Evolutionary conservation across 352 stramenopile genomes (phyloP).

Genomic region (Phytopythium boreale): DNA sequence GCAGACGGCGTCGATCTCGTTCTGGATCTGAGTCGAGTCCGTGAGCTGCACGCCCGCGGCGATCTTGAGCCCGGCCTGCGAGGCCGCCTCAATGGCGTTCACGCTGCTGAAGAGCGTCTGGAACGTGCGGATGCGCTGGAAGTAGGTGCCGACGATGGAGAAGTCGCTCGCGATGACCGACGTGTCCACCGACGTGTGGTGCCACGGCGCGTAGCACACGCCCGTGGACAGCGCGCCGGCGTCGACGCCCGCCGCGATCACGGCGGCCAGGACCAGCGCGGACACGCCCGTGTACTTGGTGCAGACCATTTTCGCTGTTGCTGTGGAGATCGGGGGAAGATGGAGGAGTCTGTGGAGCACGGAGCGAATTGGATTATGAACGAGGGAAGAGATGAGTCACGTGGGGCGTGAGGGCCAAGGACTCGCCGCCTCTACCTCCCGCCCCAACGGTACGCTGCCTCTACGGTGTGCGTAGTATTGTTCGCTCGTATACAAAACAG

Average conservation of each 20-base stretch:
- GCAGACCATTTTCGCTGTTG: constrained; percentile 26
- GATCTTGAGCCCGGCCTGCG: constrained; percentile 41
- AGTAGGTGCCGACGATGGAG: constrained; percentile 34
- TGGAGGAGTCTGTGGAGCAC: background rate
- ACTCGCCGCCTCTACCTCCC: too few relatives aligned
- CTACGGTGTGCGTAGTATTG: too few relatives aligned
- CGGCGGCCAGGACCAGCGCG: constrained; percentile 12
- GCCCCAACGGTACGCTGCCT: too few relatives aligned
- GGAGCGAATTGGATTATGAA: constrained; percentile 5
- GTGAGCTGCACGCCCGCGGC: constrained; percentile 62
- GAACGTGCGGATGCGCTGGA: constrained; percentile 67
- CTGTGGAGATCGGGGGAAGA: background rate
- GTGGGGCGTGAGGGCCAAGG: too few relatives aligned
- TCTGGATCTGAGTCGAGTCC: constrained; percentile 30
- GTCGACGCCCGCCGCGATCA: constrained; percentile 11
- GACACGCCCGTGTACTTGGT: constrained; percentile 34
- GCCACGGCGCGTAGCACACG: constrained; percentile 66
- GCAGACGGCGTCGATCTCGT: constrained; percentile 60
- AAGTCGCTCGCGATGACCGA: constrained; percentile 34
- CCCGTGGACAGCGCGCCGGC: constrained; percentile 27
- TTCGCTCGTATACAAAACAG: too few relatives aligned
- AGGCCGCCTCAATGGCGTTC: constrained; percentile 49
- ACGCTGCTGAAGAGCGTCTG: constrained; percentile 47
- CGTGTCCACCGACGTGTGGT: constrained; percentile 30
- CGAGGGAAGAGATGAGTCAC: background rate